Evolutionary conservation across 169 alveolate genomes (phyloP), one percentile per base, ranked within the genome.

Genomic region (Eimeria praecox): DNA sequence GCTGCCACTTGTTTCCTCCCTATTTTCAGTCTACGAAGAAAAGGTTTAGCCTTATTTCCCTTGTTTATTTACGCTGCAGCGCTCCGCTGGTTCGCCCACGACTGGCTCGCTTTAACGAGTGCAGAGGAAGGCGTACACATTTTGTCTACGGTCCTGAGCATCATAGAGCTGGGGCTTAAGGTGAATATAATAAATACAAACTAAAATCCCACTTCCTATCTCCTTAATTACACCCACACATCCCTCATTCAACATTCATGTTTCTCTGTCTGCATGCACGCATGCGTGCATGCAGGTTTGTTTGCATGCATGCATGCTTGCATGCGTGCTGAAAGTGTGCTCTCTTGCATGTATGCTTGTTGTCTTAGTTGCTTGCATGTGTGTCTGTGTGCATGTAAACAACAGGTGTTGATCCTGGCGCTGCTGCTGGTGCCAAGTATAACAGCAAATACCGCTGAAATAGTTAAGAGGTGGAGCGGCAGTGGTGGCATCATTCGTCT

Each of bases 41-140:
- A n/a, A n/a, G n/a, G n/a, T n/a, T n/a, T n/a, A n/a, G n/a, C 77
- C 24, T 20, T 9, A 64, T 3, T 64, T 64, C 24, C 9, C 16
- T 30, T 0, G 12, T 64, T 35, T 75, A 33, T 20, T 38, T 20
- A 14, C 62, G n/a, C 75, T 62, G 85, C 95, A 92, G 95, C 95
- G 3, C 30, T 33, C 49, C 82, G 92, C 3, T 92, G 95, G 95
- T 78, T 92, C 66, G 83, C 95, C 18, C 92, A 92, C 44, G 95
- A 92, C 35, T 92, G 95, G 95, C 91, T 92, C 42, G 95, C 95
- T 16, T 22, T 92, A 30, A 75, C 92, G 3, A 92, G 91, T 64
- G 95, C 87, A 35, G 87, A 85, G 22, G 95, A 92, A 64, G 95
- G 95, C 24, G 83, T 92, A 14, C 95, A 92, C 54, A 75, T 78